Base-by-base conservation (phyloP, 306 rosid species). In the Aeschynomene evenia region DNA sequence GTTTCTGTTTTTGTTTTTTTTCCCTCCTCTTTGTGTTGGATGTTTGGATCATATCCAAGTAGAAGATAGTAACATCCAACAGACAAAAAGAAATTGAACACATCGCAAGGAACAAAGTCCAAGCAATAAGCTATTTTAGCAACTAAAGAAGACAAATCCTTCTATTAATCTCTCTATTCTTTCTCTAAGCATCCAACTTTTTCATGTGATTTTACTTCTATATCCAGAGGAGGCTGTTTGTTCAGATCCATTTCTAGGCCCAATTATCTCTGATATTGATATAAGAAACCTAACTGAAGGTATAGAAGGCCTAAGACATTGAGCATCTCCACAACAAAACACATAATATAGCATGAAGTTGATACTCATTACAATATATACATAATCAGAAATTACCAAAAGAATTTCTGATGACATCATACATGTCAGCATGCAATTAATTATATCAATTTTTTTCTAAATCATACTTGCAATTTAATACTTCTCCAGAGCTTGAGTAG, bases 401-500 rank as follows among this genome's bases (percentile, higher is more conserved):
- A 40, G 23, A 5, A 16, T 68, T 8, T 20, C 53, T 33, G 51
- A 19, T n/a, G 63, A 59, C 21, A n/a, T 7, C 65, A 18, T 50
- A 48, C 39, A 48, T 51, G 5, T 22, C 9, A 69, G 57, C 51
- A 64, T 52, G 58, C 51, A 61, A 66, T 59, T 22, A 52, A n/a
- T 58, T 7, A 40, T 5, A 21, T 5, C 42, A 46, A 60, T 46
- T 19, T 21, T n/a, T 64, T 54, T 54, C 58, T 48, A 65, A 74
- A 67, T 71, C 97, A 83, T 94, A 94, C 99, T 94, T 94, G 99
- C 99, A 94, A 84, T 94, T 94, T 72, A 94, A 74, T 65, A 84
- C 91, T 89, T 94, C 95, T 54, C 99, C 99, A 69, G 99, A 83
- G 85, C 99, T 94, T 67, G 99, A 94, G 79, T 91, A 88, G 67